A percentile compares a stretch with the other conserved stretches of the same genome.
These are phyloP conservation scores for Fusarium pilosicola DNA, from an alignment of 2,329 filamentous ascomycete genomes.

Conservation along the genomic window DNA sequence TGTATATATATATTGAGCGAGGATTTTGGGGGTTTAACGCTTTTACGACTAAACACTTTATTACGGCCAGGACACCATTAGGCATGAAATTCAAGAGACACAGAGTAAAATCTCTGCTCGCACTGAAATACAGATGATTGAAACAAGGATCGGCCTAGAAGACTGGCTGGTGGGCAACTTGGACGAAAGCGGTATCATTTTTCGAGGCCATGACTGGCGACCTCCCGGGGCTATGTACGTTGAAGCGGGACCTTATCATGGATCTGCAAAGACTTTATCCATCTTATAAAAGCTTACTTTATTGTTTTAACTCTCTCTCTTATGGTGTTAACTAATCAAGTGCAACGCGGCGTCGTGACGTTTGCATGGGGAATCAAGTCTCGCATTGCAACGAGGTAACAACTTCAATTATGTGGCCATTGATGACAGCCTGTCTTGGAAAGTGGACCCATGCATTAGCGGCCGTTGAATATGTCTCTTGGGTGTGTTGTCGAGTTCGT, in stretches of 20 bases:
- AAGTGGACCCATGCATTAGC: not conserved
- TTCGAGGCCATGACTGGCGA: conserved; percentile 12
- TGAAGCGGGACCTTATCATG: not conserved
- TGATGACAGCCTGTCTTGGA: not conserved
- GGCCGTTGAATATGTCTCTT: not conserved
- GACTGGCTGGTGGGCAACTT: not conserved
- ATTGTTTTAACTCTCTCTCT: not conserved
- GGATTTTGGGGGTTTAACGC: not conserved
- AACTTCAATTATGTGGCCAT: not conserved
- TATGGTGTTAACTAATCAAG: not conserved
- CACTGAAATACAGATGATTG: not conserved
- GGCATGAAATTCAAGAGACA: not conserved
- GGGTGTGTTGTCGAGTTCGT: not conserved
- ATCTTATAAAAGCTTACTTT: not conserved
- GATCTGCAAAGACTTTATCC: not conserved
- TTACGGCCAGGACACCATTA: not conserved
- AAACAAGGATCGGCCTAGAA: not conserved
- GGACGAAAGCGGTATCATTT: conserved; percentile 20
- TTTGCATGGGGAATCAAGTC: not conserved
- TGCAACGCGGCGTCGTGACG: not conserved
- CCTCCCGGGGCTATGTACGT: not conserved
- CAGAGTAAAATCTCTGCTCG: not conserved
- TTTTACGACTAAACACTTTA: conserved; percentile 14
- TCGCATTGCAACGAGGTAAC: not conserved
- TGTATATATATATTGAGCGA: conserved; percentile 11